These are phyloP conservation scores for Brassica carinata DNA, from an alignment of 345 rosid genomes.

Conservation along the genomic window DNA sequence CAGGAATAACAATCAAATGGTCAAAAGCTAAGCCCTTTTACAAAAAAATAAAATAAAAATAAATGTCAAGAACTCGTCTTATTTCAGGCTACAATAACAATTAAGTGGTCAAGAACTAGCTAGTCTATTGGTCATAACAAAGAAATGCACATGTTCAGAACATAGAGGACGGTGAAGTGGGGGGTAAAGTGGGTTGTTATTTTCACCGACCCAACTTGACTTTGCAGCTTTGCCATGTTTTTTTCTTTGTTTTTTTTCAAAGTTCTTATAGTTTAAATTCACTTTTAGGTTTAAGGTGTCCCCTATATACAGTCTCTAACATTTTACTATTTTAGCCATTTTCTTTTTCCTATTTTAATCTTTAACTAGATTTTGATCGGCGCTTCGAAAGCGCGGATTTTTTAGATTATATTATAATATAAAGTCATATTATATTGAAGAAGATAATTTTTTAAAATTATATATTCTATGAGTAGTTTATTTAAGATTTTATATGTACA, in stretches of 20 bases:
- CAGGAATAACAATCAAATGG: not conserved
- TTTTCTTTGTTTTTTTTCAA: not conserved
- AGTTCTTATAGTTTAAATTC: not conserved
- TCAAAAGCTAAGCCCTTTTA: too few species aligned
- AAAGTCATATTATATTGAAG: too few species aligned
- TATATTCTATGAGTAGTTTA: too few species aligned
- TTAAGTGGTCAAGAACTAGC: not conserved
- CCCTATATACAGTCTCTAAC: not conserved
- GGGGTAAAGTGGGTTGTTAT: constrained; percentile 3
- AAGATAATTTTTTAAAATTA: too few species aligned
- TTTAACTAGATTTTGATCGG: not conserved
- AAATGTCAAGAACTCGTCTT: not conserved
- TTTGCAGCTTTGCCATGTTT: constrained; percentile 31
- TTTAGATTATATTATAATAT: too few species aligned
- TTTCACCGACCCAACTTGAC: constrained; percentile 44
- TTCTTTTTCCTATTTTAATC: not conserved
- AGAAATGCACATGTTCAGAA: constrained; percentile 22
- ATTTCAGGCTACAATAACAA: not conserved
- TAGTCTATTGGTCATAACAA: not conserved
- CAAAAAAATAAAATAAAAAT: too few species aligned
- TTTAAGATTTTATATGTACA: too few species aligned
- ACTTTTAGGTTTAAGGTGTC: not conserved
- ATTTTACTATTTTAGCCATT: not conserved
- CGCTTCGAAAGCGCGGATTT: too few species aligned
- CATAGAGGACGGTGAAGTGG: constrained; percentile 27